Evolutionary conservation across 768 basidiomycete species (phyloP), one percentile per base, ranked within the genome.

Genomic region (Boletus rubroflammeus): DNA sequence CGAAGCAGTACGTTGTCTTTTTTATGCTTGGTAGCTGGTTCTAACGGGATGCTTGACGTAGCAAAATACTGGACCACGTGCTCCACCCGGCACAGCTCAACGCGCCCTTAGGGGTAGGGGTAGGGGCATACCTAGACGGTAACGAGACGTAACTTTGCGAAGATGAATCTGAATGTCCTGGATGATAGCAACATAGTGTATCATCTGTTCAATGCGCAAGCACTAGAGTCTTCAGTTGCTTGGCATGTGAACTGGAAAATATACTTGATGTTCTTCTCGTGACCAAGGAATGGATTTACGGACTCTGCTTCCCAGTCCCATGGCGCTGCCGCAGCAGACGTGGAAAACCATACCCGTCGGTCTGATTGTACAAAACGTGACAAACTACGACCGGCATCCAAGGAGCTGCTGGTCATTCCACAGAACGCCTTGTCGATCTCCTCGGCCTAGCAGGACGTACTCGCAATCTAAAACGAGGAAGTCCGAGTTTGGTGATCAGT

Each of bases 11-110:
- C 63, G 88, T 77, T 39, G 19, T 31, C 19, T 29, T 25, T 39
- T 23, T 48, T 45, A 36, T 45, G 14, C 38, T 51, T 36, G 39
- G 47, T 54, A 25, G 25, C 50, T 41, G 54, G 34, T 48, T 38
- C 53, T 66, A 44, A 76, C 58, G 14, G 41, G 52, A 46, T 49
- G 49, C 31, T 32, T 31, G 38, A 50, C 41, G 13, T 59, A 93
- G 91, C 80, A 78, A 73, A 84, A 85, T 62, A 67, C 91, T 25
- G 94, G 94, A n/a, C 94, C 94, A 19, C 84, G 78, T 62, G 90
- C 90, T 40, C 93, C 94, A 14, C 87, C 92, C n/a, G 94, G 93
- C n/a, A 76, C 91, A 9, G 91, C 92, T 13, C 86, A 90, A 66
- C 79, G 90, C 41, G 93, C 90, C 14, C 69, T 96, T 58, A 81